Conservation (phyloP, 352 stramenopile species). For the Phytophthora megakarya region DNA sequence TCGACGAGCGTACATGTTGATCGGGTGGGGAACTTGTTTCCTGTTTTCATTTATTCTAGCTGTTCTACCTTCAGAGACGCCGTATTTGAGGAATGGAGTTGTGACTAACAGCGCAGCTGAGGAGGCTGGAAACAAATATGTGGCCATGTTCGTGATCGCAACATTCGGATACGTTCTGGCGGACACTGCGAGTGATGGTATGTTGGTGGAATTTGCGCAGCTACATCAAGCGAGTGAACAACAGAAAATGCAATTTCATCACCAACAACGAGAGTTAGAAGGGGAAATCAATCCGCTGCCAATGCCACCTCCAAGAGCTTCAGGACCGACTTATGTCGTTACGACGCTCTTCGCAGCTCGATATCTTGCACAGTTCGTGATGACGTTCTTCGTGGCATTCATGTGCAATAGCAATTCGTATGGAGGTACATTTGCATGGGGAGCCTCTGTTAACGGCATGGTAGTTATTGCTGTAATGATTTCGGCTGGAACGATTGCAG, state of each 20-base stretch:
- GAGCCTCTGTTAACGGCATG: slow-evolving; percentile 50
- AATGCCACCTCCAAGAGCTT: slow-evolving; percentile 8
- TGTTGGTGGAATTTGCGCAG: slow-evolving; percentile 53
- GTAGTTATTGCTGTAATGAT: slow-evolving; percentile 43
- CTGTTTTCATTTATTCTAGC: slow-evolving; percentile 52
- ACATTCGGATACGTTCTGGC: slow-evolving; percentile 55
- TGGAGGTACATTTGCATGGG: slow-evolving; percentile 58
- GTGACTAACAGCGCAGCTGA: slow-evolving; percentile 48
- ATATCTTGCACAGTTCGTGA: slow-evolving; percentile 44
- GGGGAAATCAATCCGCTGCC: slow-evolving; percentile 20
- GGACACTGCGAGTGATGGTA: slow-evolving; percentile 48
- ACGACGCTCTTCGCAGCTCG: slow-evolving; percentile 44
- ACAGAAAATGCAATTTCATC: slow-evolving; percentile 32
- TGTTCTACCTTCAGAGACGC: slow-evolving; percentile 36
- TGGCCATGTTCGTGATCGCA: slow-evolving; percentile 55
- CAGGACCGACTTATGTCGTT: slow-evolving; percentile 40
- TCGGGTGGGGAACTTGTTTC: slow-evolving; percentile 53
- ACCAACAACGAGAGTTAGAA: slow-evolving; percentile 27
- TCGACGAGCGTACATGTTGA: slow-evolving; percentile 55
- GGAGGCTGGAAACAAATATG: slow-evolving; percentile 45
- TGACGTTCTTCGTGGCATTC: slow-evolving; percentile 51
- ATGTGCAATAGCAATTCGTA: slow-evolving; percentile 62
- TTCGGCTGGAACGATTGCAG: slow-evolving; percentile 19
- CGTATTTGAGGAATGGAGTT: slow-evolving; percentile 44
- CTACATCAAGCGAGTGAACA: slow-evolving; percentile 30